Evolutionary conservation across 306 rosid genomes (phyloP).

Genomic region (Sphenostylis stenocarpa): DNA sequence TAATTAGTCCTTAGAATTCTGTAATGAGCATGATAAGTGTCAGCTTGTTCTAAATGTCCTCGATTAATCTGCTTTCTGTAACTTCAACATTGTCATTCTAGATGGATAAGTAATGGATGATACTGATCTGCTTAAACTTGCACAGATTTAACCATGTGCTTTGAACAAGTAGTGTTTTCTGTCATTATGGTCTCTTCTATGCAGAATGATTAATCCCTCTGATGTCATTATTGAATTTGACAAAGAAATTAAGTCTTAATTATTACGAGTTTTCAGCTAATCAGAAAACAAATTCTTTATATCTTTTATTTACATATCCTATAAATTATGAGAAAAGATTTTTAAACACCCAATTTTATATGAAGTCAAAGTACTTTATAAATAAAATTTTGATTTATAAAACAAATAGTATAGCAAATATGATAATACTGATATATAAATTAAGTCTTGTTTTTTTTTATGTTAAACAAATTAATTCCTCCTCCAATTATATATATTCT

Average conservation of each 20-base stretch:
- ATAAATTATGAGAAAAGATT: not conserved
- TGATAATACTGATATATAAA: not conserved
- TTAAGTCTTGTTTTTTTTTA: not conserved
- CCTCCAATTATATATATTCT: not conserved
- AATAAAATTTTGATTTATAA: not conserved
- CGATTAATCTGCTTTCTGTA: slow-evolving; percentile 23
- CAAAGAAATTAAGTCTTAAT: not conserved
- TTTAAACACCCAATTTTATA: no score
- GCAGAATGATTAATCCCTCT: not conserved
- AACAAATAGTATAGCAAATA: not conserved
- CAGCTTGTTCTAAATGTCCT: slow-evolving; percentile 8
- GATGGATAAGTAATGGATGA: slow-evolving; percentile 5
- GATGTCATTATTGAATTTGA: not conserved
- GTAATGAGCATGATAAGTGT: slow-evolving; percentile 20
- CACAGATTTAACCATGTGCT: not conserved
- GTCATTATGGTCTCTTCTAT: not conserved
- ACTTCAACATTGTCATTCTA: slow-evolving; percentile 21
- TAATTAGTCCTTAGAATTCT: slow-evolving; percentile 20
- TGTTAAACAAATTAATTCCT: not conserved
- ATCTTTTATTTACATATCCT: not conserved
- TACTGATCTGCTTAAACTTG: not conserved
- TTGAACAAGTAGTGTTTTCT: not conserved
- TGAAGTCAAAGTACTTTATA: no score
- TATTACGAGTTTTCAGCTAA: not conserved
- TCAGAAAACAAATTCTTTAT: not conserved